A percentile compares a stretch with the other conserved stretches of the same genome.
Evolutionary conservation across 495 filamentous ascomycete species (phyloP).

Genomic region (Aspergillus diversus): DNA sequence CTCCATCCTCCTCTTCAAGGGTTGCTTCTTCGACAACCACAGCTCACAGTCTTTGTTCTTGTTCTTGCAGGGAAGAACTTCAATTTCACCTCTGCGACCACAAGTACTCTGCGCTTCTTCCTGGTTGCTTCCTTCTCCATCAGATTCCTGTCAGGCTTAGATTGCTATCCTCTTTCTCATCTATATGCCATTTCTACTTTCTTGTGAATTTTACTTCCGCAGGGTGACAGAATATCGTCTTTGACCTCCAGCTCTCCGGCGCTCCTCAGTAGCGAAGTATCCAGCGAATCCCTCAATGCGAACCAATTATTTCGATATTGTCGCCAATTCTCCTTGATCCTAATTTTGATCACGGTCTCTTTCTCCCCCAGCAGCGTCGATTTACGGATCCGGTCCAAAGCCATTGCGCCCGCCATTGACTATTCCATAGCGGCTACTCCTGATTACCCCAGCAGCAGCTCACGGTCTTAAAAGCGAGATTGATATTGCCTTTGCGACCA

Average conservation of each 20-base stretch:
- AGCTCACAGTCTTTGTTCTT: conserved; percentile 6
- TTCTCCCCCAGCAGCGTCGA: background rate
- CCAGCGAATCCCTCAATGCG: conserved; percentile 2
- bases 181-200: conserved; percentile 23
- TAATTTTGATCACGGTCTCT: too few relatives aligned
- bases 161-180: conserved; percentile 19
- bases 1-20: background rate
- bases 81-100: background rate
- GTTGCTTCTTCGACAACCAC: background rate
- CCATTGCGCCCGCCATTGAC: conserved; percentile 25
- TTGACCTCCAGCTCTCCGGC: conserved; percentile 18
- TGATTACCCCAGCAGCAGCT: background rate
- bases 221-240: conserved; percentile 9
- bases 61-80: conserved; percentile 7
- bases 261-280: conserved; percentile 21
- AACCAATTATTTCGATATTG: too few relatives aligned
- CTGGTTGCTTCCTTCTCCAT: background rate
- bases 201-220: conserved; percentile 11
- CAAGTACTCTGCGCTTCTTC: background rate
- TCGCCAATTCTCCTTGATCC: too few relatives aligned
- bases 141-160: conserved; percentile 19
- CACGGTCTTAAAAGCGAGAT: background rate
- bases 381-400: conserved; percentile 3
- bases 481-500: conserved; percentile 6
- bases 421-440: conserved; percentile 10